Conservation (phyloP, 805 yeast genomes). For the Yarrowia osloensis region DNA sequence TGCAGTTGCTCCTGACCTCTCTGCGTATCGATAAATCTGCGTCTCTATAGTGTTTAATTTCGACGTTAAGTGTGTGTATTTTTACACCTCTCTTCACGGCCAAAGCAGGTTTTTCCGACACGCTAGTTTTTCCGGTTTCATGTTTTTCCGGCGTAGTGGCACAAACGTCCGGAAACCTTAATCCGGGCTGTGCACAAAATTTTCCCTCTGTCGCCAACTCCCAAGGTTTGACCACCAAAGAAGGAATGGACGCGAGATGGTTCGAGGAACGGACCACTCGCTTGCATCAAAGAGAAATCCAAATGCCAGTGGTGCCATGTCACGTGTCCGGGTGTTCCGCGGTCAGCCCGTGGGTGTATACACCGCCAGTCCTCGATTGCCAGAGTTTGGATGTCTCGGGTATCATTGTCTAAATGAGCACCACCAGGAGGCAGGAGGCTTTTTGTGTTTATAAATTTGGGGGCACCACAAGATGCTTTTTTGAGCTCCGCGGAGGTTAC, state of each 20-base stretch:
- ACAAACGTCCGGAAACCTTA: background rate
- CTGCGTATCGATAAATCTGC: background rate
- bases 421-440: background rate
- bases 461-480: background rate
- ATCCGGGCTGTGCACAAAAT: background rate
- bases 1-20: background rate
- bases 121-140: conserved; percentile 3
- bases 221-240: background rate
- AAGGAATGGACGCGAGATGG: background rate
- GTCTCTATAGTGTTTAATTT: background rate
- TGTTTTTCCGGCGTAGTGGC: background rate
- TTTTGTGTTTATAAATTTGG: background rate
- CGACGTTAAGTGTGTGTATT: background rate
- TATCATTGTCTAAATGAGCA: background rate
- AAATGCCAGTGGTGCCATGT: background rate
- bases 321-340: background rate
- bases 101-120: background rate
- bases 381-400: background rate
- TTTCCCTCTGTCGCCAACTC: background rate
- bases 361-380: too few species aligned
- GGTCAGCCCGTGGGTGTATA: too few species aligned
- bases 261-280: background rate
- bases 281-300: background rate
- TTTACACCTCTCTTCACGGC: background rate
- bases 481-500: background rate